Evolutionary conservation across 2,329 filamentous ascomycete genomes (phyloP), one percentile per base, ranked within the genome.

Genomic region (Furcasterigmium sp.): DNA sequence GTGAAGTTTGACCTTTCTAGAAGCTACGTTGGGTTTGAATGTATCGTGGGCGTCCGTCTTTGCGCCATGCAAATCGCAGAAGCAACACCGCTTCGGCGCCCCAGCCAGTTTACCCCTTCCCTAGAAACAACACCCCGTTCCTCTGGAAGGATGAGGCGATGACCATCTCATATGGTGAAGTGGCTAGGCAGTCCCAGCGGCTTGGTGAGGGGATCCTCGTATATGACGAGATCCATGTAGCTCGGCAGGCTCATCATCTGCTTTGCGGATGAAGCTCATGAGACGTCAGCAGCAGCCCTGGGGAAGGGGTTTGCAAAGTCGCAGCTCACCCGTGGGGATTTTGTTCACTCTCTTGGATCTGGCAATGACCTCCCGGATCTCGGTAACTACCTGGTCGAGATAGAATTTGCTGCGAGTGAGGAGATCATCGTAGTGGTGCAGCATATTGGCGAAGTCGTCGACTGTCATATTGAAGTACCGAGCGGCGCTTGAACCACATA

Each of bases 141-240:
- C 23, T 26, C 23, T 11, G 23, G 7, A n/a, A n/a, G n/a, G n/a
- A n/a, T n/a, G n/a, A n/a, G n/a, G n/a, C n/a, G n/a, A n/a, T n/a
- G n/a, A n/a, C n/a, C 13, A 17, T n/a, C 3, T 44, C n/a, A 47
- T 20, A 45, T 45, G 7, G 42, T 47, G 18, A 47, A 47, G 8
- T 36, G 20, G 11, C 41, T 35, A 19, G 18, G 6, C 23, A 26
- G 6, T 7, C 23, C 20, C 25, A 18, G 38, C 10, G 26, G 21
- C 26, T 7, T 25, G 21, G 46, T 39, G 8, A 47, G 43, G 13
- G 46, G 46, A 13, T 43, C 46, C 10, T 42, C 26, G 10, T 47
- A 47, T 3, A 34, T 47, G 8, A 45, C 42, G 17, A 34, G 34
- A 34, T 45, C 45, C 8, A 38, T 18, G 3, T 4, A 13, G 8